A percentile compares a stretch with the other conserved stretches of the same genome.
phyloP scores from a whole-genome alignment of 2,329 filamentous ascomycete species.

The Phialophora verrucosa region DNA sequence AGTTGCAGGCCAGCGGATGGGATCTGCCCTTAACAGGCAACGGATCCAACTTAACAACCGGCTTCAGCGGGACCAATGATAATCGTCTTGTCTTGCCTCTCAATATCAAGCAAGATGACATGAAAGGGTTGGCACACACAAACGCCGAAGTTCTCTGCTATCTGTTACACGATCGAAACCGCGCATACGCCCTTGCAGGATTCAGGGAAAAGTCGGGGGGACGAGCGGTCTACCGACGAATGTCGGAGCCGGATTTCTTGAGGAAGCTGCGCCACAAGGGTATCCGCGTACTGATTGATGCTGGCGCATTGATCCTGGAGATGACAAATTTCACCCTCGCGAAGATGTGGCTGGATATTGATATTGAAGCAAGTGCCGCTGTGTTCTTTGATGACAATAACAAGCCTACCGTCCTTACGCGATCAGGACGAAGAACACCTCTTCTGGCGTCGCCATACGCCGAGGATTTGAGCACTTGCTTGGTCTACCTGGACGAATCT shows the following conservation, averaged over 20 bases:
- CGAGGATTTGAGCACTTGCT: constrained; percentile 61
- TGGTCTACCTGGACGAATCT: constrained; percentile 72
- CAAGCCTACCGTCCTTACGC: constrained; percentile 41
- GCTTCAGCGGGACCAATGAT: constrained; percentile 75
- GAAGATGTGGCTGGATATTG: constrained; percentile 56
- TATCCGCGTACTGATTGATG: constrained; percentile 69
- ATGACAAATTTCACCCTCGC: constrained; percentile 63
- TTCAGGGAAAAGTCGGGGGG: constrained; percentile 3
- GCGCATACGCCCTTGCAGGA: constrained; percentile 15
- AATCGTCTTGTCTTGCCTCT: constrained; percentile 64
- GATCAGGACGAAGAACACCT: constrained; percentile 36
- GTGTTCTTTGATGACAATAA: constrained; percentile 60
- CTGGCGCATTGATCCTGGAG: constrained; percentile 72
- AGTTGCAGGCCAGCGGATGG: constrained; percentile 71
- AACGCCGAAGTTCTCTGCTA: constrained; percentile 69
- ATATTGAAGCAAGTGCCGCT: constrained; percentile 49
- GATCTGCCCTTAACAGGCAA: constrained; percentile 63
- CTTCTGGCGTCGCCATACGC: constrained; percentile 65
- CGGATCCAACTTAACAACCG: constrained; percentile 56
- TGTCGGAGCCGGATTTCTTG: constrained; percentile 16
- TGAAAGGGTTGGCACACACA: constrained; percentile 63
- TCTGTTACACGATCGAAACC: constrained; percentile 53
- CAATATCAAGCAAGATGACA: constrained; percentile 61
- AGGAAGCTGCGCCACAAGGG: constrained; percentile 6
- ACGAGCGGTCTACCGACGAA: constrained; percentile 11